Evolutionary conservation across 495 filamentous ascomycete species (phyloP), one percentile per base, ranked within the genome.

Genomic region (Penicillium taxi): DNA sequence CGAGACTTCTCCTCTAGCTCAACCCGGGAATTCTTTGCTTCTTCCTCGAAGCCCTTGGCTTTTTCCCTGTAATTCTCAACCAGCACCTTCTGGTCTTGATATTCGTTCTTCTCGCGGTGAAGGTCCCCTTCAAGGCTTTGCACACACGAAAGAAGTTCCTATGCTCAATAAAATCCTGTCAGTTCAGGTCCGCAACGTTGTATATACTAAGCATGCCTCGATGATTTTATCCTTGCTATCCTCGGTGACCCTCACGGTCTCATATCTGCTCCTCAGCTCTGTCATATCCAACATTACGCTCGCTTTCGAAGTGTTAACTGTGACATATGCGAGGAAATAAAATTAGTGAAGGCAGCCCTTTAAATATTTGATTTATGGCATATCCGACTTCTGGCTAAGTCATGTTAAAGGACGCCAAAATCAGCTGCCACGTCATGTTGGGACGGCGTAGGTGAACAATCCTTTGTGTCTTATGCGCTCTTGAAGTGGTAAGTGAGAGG

Each of bases 101-200:
- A 15, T 9, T 38, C 40, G n/a, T 44, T 20, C 15, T 42, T 41
- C 17, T 40, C 36, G 12, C 14, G 14, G 11, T 31, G 12, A 13
- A 53, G 39, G 5, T 29, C 39, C 0, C 5, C 8, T 34, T 47
- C 18, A 24, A 53, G 39, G 11, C 22, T 12, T 32, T 44, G 14
- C n/a, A 49, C 27, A 23, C 37, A 12, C 0, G 26, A 27, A 12
- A 48, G 37, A 5, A 53, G 42, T 8, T 47, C 32, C 50, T 53
- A 25, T 4, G 9, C 9, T 9, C n/a, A 29, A 24, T 7, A 8
- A 2, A n/a, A n/a, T 7, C 12, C 5, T 18, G 19, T 35, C 12
- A 35, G 12, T 42, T 6, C 29, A 23, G 23, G 18, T 2, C n/a
- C 0, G 28, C 2, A 31, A 6, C 14, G 6, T 8, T 32, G 9